phyloP scores from a whole-genome alignment of 1,284 basidiomycete species.

The Trichosporon inkin region DNA sequence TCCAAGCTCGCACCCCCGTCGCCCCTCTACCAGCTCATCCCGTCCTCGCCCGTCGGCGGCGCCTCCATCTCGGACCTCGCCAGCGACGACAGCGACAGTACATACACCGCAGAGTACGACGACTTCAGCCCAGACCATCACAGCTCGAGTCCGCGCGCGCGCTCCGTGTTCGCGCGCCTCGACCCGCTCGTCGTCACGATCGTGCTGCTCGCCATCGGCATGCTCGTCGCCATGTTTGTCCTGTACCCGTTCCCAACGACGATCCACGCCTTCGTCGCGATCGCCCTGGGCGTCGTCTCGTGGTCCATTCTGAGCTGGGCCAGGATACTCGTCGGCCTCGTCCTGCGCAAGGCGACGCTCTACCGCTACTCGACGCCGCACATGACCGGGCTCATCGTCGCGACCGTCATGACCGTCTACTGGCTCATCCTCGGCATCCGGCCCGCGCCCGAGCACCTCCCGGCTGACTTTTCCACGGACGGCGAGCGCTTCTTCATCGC shows the following conservation, averaged over 20 bases:
- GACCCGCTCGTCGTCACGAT: conserved; percentile 15
- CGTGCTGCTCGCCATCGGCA: conserved; percentile 10
- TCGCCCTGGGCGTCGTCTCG: conserved; percentile 16
- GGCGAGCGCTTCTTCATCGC: conserved; percentile 31
- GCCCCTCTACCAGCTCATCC: conserved; percentile 3
- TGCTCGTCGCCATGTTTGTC: conserved; percentile 19
- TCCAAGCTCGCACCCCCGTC: background rate
- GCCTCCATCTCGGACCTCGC: background rate
- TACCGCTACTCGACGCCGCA: conserved; percentile 4
- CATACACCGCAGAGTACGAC: background rate
- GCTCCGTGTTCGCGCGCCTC: conserved; percentile 6
- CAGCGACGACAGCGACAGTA: background rate
- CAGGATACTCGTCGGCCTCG: conserved; percentile 11
- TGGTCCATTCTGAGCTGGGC: conserved; percentile 27
- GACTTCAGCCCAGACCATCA: background rate
- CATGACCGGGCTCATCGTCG: conserved; percentile 10
- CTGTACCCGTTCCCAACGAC: conserved; percentile 39
- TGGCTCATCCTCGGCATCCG: conserved; percentile 24
- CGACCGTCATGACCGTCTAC: conserved; percentile 20
- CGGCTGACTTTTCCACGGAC: conserved; percentile 13
- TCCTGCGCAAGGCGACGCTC: background rate
- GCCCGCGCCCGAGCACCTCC: conserved; percentile 15
- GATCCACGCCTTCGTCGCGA: conserved; percentile 30
- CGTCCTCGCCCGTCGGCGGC: background rate
- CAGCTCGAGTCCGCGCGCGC: background rate